Evolutionary conservation across 2,329 filamentous ascomycete species (phyloP), one percentile per base, ranked within the genome.

Genomic region (Cordyceps farinosa): DNA sequence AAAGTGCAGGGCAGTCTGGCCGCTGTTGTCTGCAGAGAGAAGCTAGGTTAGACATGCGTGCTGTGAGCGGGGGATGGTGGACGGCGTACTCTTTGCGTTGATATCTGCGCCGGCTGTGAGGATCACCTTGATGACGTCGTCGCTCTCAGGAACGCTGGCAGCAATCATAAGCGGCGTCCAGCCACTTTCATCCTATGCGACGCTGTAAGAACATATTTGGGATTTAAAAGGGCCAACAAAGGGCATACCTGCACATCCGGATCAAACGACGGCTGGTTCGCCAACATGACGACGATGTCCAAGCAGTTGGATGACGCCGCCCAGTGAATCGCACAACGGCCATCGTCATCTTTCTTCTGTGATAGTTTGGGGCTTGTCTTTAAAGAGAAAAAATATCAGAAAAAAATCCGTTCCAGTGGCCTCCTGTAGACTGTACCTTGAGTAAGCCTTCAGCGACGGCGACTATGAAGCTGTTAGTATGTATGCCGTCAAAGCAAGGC

Each of bases 311-410:
- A 90, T 29, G 93, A 95, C 2, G 87, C 86, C 0, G 95, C 94
- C 95, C 95, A 99, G 80, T 99, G 95, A 63, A 98, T 87, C 2
- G 95, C 89, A 44, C 97, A 85, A 51, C 95, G 90, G 17, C 92
- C 91, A 74, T 99, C 95, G 55, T 91, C 89, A 71, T 99, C 95
- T 70, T 87, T 86, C 64, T 76, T 76, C 53, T 79, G 82, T 32
- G 91, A 88, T 45, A 96, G 84, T 70, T 90, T 93, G 2, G 90
- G 88, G 71, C 96, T 92, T 68, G 88, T 87, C 89, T 94, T 62
- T 40, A 1, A 7, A 10, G 22, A 58, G 50, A 50, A 27, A 42
- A 27, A 42, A 27, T 1, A 17, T 63, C 27, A 36, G 55, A 22
- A 22, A 29, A 57, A 11, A 22, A 5, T 27, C 22, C 5, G 17